A percentile compares a stretch with the other conserved stretches of the same genome.
These are phyloP conservation scores for Penicillium tannophilum DNA, from an alignment of 495 filamentous ascomycete species.

Conservation along the genomic window DNA sequence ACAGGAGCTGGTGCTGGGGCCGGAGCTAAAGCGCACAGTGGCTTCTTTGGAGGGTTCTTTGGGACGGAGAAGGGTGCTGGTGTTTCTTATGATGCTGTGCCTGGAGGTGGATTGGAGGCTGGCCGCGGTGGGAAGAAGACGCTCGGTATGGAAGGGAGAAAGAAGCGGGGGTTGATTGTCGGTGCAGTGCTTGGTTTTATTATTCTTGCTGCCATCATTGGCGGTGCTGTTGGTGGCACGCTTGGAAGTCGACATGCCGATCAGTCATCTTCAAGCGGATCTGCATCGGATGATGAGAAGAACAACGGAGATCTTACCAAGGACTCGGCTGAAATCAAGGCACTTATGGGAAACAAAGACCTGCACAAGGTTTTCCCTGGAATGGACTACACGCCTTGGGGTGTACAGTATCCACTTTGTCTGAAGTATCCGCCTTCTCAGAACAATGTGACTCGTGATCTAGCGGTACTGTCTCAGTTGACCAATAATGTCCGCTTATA, in stretches of 20 bases:
- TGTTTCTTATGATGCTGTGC: constrained; percentile 56
- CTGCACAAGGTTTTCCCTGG: constrained; percentile 94
- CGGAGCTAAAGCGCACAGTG: constrained; percentile 42
- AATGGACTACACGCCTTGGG: constrained; percentile 95
- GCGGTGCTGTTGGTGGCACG: constrained; percentile 77
- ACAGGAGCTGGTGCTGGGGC: constrained; percentile 32
- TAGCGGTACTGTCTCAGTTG: constrained; percentile 88
- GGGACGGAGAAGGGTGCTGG: constrained; percentile 45
- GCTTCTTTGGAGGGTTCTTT: constrained; percentile 45
- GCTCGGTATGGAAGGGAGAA: constrained; percentile 58
- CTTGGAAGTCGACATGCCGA: constrained; percentile 51
- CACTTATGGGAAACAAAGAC: constrained; percentile 73
- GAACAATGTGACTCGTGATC: constrained; percentile 90
- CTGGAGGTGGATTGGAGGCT: constrained; percentile 31
- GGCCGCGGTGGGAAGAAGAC: constrained; percentile 34
- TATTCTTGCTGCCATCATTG: constrained; percentile 69
- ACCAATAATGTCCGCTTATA: constrained; percentile 90
- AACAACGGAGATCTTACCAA: constrained; percentile 71
- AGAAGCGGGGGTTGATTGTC: constrained; percentile 72
- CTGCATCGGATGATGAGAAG: constrained; percentile 31
- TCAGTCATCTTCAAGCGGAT: constrained; percentile 12
- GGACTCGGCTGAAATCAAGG: constrained; percentile 78
- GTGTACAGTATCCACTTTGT: constrained; percentile 88
- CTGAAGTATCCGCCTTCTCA: constrained; percentile 75
- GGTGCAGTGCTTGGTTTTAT: constrained; percentile 60